Evolutionary conservation across 2,329 filamentous ascomycete genomes (phyloP).

Genomic region (Penicillium psychrosexuale): DNA sequence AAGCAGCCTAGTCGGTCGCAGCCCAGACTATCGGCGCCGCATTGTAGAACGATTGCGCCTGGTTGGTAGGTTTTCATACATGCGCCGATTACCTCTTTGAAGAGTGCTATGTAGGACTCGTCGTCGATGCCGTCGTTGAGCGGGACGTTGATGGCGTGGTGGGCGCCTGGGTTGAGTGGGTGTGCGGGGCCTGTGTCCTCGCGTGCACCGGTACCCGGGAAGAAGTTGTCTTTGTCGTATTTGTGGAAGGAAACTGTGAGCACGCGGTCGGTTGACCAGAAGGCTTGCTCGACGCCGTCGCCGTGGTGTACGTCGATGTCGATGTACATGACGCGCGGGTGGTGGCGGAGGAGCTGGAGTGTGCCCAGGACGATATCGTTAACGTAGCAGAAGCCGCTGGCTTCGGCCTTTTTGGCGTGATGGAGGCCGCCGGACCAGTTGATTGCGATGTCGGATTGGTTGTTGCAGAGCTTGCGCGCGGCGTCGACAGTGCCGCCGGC

Average conservation of each 20-base stretch:
- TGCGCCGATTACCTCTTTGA: conserved; percentile 73
- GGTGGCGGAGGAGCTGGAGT: conserved; percentile 76
- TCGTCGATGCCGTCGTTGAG: conserved; percentile 89
- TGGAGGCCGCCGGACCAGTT: conserved; percentile 97
- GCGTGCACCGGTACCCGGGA: conserved; percentile 84
- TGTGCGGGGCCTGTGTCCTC: conserved; percentile 80
- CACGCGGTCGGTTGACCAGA: conserved; percentile 83
- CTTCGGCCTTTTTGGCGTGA: conserved; percentile 91
- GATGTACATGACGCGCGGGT: conserved; percentile 87
- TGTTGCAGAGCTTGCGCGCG: conserved; percentile 79
- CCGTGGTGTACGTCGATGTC: conserved; percentile 92
- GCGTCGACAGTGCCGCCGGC: conserved; percentile 88
- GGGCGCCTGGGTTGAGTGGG: conserved; percentile 80
- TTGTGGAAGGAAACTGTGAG: conserved; percentile 97
- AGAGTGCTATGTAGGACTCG: conserved; percentile 80
- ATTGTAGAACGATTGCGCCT: conserved; percentile 87
- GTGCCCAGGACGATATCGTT: conserved; percentile 97
- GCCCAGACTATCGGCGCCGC: conserved; percentile 89
- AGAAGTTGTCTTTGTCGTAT: conserved; percentile 81
- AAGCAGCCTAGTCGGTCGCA: conserved; percentile 92
- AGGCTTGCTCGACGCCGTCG: conserved; percentile 86
- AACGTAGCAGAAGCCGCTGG: conserved; percentile 96
- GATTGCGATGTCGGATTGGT: conserved; percentile 90
- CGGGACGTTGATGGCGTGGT: conserved; percentile 87
- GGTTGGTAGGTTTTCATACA: conserved; percentile 84